A percentile compares a stretch with the other conserved stretches of the same genome.
These are phyloP conservation scores for Cordyceps militaris DNA, from an alignment of 2,329 filamentous ascomycete genomes.

Conservation along the genomic window DNA sequence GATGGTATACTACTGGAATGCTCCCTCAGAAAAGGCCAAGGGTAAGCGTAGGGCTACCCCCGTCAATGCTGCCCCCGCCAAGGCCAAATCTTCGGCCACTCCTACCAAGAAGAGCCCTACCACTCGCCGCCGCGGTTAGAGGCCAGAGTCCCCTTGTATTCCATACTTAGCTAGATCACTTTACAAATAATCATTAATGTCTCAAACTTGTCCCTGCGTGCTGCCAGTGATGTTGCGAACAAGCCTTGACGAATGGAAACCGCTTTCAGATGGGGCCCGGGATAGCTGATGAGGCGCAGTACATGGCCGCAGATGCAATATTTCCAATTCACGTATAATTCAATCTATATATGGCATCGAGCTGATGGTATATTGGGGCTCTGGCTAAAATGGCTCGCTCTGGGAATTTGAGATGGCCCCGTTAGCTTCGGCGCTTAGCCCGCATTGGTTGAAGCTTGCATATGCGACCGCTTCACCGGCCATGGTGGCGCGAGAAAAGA, in stretches of 20 bases:
- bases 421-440: neutral
- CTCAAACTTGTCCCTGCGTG: neutral
- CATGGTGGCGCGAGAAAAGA: neutral
- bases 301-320: neutral
- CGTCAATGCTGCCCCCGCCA: slow-evolving; percentile 18
- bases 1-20: slow-evolving; percentile 97
- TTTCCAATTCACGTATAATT: neutral
- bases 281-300: neutral
- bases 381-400: neutral
- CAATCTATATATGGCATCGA: too few relatives aligned
- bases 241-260: neutral
- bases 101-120: slow-evolving; percentile 36
- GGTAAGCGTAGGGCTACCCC: slow-evolving; percentile 33
- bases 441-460: neutral
- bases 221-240: neutral
- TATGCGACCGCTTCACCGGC: neutral
- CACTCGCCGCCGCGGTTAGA: slow-evolving; percentile 36
- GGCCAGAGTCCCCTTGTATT: too few relatives aligned
- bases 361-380: neutral
- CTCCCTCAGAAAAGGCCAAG: slow-evolving; percentile 41
- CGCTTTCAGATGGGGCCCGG: neutral
- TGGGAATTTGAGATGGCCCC: too few relatives aligned
- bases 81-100: slow-evolving; percentile 23
- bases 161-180: neutral
- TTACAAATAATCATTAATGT: slow-evolving; percentile 1